These are phyloP conservation scores for Cerrena zonata DNA, from an alignment of 1,284 basidiomycete genomes.

Conservation along the genomic window DNA sequence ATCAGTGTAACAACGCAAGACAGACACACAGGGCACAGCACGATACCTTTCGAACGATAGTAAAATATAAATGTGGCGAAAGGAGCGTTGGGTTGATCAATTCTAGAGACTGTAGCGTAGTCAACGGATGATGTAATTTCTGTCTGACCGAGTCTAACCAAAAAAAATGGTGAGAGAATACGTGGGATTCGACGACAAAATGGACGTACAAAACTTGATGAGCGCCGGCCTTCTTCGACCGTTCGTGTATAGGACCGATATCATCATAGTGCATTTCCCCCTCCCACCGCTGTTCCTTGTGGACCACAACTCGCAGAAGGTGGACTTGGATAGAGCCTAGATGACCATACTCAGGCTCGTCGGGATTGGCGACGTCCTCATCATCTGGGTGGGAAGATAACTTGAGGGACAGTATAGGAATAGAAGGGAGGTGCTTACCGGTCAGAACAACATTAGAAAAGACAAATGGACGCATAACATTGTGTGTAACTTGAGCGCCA, in stretches of 20 bases:
- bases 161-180: background rate
- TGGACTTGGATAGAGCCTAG: slow-evolving; percentile 5
- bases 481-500: slow-evolving; percentile 1
- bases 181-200: background rate
- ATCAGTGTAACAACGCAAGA: background rate
- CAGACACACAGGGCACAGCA: background rate
- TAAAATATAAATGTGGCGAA: background rate
- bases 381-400: slow-evolving; percentile 1
- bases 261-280: slow-evolving; percentile 1
- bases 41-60: slow-evolving; percentile 3
- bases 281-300: slow-evolving; percentile 2
- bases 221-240: slow-evolving; percentile 3
- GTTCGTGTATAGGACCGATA: slow-evolving; percentile 5
- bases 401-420: background rate
- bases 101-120: background rate
- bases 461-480: slow-evolving; percentile 1
- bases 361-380: background rate
- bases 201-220: slow-evolving; percentile 6
- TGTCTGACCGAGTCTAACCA: background rate
- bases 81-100: background rate
- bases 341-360: background rate
- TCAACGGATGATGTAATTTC: background rate
- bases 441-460: slow-evolving; percentile 1
- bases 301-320: slow-evolving; percentile 1
- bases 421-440: background rate